phyloP scores from a whole-genome alignment of 2,329 filamentous ascomycete species.

The Sclerotinia borealis region DNA sequence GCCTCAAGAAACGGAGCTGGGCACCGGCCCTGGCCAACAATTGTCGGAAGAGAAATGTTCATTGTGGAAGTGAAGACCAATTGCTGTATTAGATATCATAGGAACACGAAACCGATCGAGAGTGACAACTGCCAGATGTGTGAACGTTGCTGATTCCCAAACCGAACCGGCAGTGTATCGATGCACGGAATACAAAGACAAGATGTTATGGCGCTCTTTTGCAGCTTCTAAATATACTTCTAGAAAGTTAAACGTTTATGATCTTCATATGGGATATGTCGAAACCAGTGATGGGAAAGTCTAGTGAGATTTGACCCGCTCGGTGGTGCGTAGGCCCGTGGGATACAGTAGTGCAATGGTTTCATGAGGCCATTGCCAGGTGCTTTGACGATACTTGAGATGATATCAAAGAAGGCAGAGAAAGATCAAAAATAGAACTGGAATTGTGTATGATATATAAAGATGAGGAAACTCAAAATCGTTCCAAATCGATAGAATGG shows the following conservation, averaged over 20 bases:
- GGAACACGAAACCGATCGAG: background rate
- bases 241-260: background rate
- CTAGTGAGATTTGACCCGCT: conserved; percentile 15
- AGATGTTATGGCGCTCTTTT: background rate
- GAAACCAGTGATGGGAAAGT: background rate
- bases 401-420: conserved; percentile 10
- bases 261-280: background rate
- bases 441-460: background rate
- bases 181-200: background rate
- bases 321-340: conserved; percentile 17
- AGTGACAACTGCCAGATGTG: conserved; percentile 1
- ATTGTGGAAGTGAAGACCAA: conserved; percentile 6
- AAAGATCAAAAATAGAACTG: background rate
- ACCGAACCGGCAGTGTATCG: background rate
- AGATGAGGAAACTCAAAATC: background rate
- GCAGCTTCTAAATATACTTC: background rate
- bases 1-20: conserved; percentile 64
- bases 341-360: conserved; percentile 8
- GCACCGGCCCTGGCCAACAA: conserved; percentile 39
- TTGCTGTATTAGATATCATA: background rate
- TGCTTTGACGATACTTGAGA: conserved; percentile 10
- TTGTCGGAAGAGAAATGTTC: conserved; percentile 13
- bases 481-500: background rate
- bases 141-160: background rate
- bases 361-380: conserved; percentile 21